These are phyloP conservation scores for Pinus albicaulis DNA, from an alignment of 75 land plant species.

Conservation along the genomic window DNA sequence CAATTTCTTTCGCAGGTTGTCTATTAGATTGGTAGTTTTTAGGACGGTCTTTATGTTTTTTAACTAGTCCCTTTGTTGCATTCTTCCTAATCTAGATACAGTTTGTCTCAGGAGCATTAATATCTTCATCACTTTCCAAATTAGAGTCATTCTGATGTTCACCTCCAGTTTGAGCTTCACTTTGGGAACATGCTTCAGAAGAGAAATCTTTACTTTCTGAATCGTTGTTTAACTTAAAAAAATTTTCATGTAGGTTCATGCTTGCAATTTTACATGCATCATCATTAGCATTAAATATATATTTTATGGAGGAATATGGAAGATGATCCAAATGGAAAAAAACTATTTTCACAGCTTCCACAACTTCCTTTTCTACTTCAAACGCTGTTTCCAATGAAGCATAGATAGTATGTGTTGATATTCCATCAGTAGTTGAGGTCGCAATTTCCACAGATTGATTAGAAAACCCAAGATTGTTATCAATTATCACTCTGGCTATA, in stretches of 20 bases:
- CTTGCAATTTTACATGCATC: too few relatives aligned
- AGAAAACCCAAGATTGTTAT: too few relatives aligned
- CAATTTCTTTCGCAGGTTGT: too few relatives aligned
- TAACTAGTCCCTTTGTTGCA: neutral
- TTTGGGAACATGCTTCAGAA: too few relatives aligned
- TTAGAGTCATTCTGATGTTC: constrained; percentile 31
- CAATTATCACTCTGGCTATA: too few relatives aligned
- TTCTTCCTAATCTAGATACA: neutral
- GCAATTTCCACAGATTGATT: constrained; percentile 26
- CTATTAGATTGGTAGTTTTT: neutral
- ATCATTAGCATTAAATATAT: too few relatives aligned
- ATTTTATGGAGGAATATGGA: too few relatives aligned
- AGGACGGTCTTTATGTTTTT: neutral
- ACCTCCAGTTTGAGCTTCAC: constrained; percentile 18
- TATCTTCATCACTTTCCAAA: neutral
- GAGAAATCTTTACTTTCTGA: too few relatives aligned
- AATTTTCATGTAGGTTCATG: too few relatives aligned
- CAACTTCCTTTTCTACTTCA: too few relatives aligned
- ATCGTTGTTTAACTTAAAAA: too few relatives aligned
- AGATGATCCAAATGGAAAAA: constrained; percentile 41
- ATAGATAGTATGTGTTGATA: constrained; percentile 41
- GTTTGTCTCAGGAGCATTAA: too few relatives aligned
- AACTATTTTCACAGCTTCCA: constrained; percentile 77
- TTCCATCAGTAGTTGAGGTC: constrained; percentile 28
- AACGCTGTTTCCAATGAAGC: constrained; percentile 84